Evolutionary conservation across 202 grass and related monocot species (phyloP), one percentile per base, ranked within the genome.

Genomic region (Schoenoplectus tabernaemontani): DNA sequence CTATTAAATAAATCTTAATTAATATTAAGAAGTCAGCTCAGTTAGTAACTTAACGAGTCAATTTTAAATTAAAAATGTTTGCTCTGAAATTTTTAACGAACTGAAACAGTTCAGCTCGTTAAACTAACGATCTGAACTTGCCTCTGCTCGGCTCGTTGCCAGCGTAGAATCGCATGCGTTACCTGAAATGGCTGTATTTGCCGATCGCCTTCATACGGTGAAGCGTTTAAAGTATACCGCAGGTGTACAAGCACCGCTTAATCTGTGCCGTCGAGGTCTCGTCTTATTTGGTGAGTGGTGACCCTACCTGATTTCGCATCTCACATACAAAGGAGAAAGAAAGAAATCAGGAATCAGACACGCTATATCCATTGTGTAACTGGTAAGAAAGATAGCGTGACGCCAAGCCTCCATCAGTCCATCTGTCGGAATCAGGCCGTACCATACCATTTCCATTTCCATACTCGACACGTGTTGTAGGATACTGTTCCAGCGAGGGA

Each of bases 401-500:
- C n/a, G n/a, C 33, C 33, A 17, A 8, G 7, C 64, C 33, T 39
- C 9, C 33, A n/a, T n/a, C 6, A 10, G 19, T 43, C 64, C n/a
- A n/a, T n/a, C n/a, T n/a, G 6, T 3, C 37, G 5, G n/a, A 43
- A 37, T 59, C 57, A 20, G 15, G 5, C 63, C 2, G 9, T 39
- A 66, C 30, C 4, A 39, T 42, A 28, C 36, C 5, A 70, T 42
- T 44, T 1, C 2, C 43, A 46, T 15, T 3, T 11, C 15, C 13
- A 12, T 0, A 53, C 13, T 0, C 15, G 15, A 53, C 47, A 54
- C 50, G 4, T n/a, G 15, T n/a, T 1, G 48, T n/a, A 4, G 17
- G 7, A 34, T 56, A 26, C 37, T 26, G 43, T 53, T 64, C 30
- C 76, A 60, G 81, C 86, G 34, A 70, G 84, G 82, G 87, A 67